Evolutionary conservation across 2,329 filamentous ascomycete species (phyloP).

Genomic region (Paecilomyces sp.): DNA sequence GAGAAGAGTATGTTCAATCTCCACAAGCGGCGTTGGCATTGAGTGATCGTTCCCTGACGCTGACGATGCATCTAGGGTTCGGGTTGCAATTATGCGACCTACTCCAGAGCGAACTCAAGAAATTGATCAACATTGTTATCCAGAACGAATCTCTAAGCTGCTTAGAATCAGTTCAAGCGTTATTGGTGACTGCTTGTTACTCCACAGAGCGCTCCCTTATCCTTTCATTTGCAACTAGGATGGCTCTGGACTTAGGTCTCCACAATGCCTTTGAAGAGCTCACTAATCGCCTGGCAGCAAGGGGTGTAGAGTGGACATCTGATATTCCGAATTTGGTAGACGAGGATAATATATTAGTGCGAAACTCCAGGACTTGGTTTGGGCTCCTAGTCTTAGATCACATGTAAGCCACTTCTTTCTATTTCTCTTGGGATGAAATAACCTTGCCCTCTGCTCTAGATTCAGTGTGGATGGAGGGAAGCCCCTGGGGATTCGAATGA

Average conservation of each 20-base stretch:
- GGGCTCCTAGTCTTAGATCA: conserved; percentile 47
- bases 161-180: conserved; percentile 46
- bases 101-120: conserved; percentile 38
- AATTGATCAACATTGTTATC: conserved; percentile 40
- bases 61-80: conserved; percentile 10
- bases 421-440: neutral
- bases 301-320: conserved; percentile 12
- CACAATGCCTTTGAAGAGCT: conserved; percentile 38
- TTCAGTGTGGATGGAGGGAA: conserved; percentile 42
- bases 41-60: neutral
- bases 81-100: conserved; percentile 32
- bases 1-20: conserved; percentile 14
- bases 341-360: conserved; percentile 31
- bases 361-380: conserved; percentile 45
- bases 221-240: conserved; percentile 43
- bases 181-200: conserved; percentile 47
- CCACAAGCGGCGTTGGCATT: neutral
- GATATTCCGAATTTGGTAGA: conserved; percentile 7
- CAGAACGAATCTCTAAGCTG: conserved; percentile 30
- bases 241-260: conserved; percentile 44
- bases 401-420: conserved; percentile 22
- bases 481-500: conserved; percentile 31
- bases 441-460: conserved; percentile 9
- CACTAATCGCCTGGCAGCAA: conserved; percentile 20
- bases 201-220: conserved; percentile 46